These are phyloP conservation scores for Hypomyces perniciosus DNA, from an alignment of 2,329 filamentous ascomycete species.

Conservation along the genomic window DNA sequence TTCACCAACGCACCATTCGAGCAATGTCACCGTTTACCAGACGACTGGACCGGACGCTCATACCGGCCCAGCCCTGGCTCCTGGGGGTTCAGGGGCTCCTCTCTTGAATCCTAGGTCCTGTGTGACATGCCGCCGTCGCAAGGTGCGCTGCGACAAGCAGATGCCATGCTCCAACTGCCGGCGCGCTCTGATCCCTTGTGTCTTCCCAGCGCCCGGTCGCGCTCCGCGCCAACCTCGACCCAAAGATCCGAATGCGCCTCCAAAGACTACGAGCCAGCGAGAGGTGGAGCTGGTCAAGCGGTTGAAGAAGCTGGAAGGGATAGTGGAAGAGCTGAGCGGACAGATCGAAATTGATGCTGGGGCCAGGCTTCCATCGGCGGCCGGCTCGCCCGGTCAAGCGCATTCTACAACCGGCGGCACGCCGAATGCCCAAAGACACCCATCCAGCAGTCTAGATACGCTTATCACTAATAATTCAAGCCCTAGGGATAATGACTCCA, in stretches of 20 bases:
- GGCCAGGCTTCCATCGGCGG: constrained; percentile 25
- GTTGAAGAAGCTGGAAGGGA: constrained; percentile 66
- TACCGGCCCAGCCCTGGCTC: constrained; percentile 28
- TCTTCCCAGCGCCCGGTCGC: constrained; percentile 68
- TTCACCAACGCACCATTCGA: constrained; percentile 19
- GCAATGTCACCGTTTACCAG: constrained; percentile 34
- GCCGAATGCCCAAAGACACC: constrained; percentile 9
- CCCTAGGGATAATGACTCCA: constrained; percentile 22
- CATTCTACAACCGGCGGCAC: constrained; percentile 3
- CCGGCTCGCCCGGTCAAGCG: constrained; percentile 24
- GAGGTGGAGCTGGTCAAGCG: constrained; percentile 67
- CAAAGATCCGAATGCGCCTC: constrained; percentile 57
- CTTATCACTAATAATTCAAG: constrained; percentile 11
- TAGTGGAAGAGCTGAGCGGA: constrained; percentile 63
- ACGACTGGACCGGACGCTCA: constrained; percentile 35
- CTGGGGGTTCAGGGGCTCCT: constrained; percentile 27
- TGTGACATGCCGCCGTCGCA: constrained; percentile 48
- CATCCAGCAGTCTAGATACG: constrained; percentile 11
- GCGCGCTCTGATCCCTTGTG: constrained; percentile 62
- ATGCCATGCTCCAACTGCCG: constrained; percentile 72
- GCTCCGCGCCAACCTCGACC: constrained; percentile 61
- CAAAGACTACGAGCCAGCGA: constrained; percentile 54
- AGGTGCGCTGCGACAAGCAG: constrained; percentile 73
- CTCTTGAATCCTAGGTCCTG: constrained; percentile 44
- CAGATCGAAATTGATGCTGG: constrained; percentile 52